A percentile compares a stretch with the other conserved stretches of the same genome.
These are phyloP conservation scores for Sporobolomyces pararoseus DNA, from an alignment of 768 basidiomycete species.

Conservation along the genomic window DNA sequence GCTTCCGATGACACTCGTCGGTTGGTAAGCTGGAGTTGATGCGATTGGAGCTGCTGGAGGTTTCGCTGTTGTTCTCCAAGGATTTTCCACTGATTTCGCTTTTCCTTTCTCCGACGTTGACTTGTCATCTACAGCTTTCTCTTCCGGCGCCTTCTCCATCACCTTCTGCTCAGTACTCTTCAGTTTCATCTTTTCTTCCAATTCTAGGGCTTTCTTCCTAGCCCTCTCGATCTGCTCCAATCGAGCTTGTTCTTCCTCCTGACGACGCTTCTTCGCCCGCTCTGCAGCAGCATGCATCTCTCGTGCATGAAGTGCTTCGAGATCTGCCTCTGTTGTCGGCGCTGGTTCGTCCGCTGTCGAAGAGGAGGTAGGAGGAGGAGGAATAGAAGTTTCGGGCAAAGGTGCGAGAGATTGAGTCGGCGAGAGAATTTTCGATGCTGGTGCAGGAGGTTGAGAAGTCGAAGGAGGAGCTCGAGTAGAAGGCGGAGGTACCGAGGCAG, in stretches of 20 bases:
- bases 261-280: constrained; percentile 70
- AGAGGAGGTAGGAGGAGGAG: not conserved
- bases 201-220: constrained; percentile 60
- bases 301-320: constrained; percentile 46
- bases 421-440: constrained; percentile 50
- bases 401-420: not conserved
- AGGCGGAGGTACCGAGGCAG: constrained; percentile 1
- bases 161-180: not conserved
- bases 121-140: not conserved
- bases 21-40: not conserved
- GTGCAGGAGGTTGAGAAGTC: not conserved
- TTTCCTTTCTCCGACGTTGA: not conserved
- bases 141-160: not conserved
- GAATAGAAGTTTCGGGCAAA: not conserved
- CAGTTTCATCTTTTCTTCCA: constrained; percentile 44
- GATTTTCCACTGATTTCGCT: not conserved
- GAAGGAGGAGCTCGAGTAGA: not conserved
- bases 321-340: constrained; percentile 29
- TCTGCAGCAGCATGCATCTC: constrained; percentile 79
- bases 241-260: constrained; percentile 77
- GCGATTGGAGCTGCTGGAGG: constrained; percentile 2
- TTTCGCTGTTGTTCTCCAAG: constrained; percentile 14
- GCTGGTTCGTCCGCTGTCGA: not conserved
- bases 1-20: not conserved
- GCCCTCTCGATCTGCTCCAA: constrained; percentile 77